A percentile compares a stretch with the other conserved stretches of the same genome.
Evolutionary conservation across 164 flowering plant species (phyloP).

Genomic region (Magnolia sinica): DNA sequence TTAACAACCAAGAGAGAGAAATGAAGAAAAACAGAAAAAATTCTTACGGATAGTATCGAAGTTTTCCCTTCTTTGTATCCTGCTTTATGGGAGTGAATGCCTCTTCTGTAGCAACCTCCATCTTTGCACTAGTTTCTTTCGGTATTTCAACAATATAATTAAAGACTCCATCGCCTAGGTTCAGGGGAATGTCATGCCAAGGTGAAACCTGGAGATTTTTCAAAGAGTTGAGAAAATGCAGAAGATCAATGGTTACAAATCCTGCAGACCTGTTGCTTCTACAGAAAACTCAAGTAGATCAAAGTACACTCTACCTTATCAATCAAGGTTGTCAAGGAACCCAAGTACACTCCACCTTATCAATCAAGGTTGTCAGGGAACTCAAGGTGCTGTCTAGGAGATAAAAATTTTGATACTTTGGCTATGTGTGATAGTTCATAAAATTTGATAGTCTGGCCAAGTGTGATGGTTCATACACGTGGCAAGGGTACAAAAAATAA

Average conservation of each 20-base stretch:
- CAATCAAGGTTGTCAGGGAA: background rate
- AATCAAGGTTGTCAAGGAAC: background rate
- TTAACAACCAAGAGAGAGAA: background rate
- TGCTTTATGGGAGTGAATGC: conserved; percentile 89
- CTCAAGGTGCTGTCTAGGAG: background rate
- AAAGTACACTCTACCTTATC: no score
- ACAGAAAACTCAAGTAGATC: background rate
- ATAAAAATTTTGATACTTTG: no score
- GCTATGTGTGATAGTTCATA: background rate
- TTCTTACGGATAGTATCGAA: conserved; percentile 86
- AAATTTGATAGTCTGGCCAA: background rate
- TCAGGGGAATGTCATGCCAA: conserved; percentile 96
- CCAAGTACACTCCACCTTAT: background rate
- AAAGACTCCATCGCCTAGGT: conserved; percentile 74
- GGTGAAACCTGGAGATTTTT: conserved; percentile 64
- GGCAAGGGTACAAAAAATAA: background rate
- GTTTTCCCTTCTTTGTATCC: conserved; percentile 94
- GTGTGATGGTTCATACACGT: background rate
- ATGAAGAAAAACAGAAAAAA: background rate
- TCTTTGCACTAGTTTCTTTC: conserved; percentile 93
- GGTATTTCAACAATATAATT: conserved; percentile 95
- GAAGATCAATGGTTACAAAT: background rate
- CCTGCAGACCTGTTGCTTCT: background rate
- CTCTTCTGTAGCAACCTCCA: conserved; percentile 99
- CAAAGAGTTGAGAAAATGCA: background rate